phyloP scores from a whole-genome alignment of 1,284 basidiomycete species.

The Ganoderma lingzhi region DNA sequence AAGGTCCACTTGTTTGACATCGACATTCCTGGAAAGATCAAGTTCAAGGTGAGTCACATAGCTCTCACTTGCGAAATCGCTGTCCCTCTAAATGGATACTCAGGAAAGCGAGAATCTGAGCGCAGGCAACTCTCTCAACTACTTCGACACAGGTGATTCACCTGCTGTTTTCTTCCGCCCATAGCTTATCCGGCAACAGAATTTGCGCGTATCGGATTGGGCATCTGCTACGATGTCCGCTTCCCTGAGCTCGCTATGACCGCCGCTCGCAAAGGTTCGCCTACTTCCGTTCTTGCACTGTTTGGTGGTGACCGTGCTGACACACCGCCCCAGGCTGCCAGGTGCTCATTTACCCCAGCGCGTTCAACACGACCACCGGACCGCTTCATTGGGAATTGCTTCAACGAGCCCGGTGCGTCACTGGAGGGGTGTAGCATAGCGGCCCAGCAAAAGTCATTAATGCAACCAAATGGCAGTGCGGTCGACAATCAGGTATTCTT shows the following conservation, averaged over 20 bases:
- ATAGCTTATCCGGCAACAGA: constrained; percentile 51
- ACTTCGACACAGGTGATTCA: constrained; percentile 84
- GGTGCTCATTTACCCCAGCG: constrained; percentile 90
- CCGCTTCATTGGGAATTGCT: constrained; percentile 97
- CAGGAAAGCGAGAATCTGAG: constrained; percentile 96
- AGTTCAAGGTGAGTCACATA: constrained; percentile 75
- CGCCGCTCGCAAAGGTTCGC: constrained; percentile 83
- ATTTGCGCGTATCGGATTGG: constrained; percentile 90
- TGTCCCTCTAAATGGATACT: neutral
- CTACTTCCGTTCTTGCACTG: neutral
- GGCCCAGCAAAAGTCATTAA: neutral
- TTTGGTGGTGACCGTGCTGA: neutral
- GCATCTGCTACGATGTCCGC: constrained; percentile 92
- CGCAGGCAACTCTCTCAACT: constrained; percentile 79
- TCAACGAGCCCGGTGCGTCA: constrained; percentile 78
- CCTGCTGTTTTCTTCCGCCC: neutral
- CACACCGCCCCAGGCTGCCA: constrained; percentile 73
- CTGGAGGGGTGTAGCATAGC: too few species aligned
- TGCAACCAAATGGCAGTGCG: constrained; percentile 60
- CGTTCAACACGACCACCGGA: constrained; percentile 93
- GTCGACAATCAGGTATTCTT: constrained; percentile 97
- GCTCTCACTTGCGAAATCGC: constrained; percentile 10
- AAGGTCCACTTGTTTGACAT: constrained; percentile 99
- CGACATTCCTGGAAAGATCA: constrained; percentile 96
- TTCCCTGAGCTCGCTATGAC: constrained; percentile 97